Evolutionary conservation across 495 filamentous ascomycete species (phyloP), one percentile per base, ranked within the genome.

Genomic region (Penicillium manginii): DNA sequence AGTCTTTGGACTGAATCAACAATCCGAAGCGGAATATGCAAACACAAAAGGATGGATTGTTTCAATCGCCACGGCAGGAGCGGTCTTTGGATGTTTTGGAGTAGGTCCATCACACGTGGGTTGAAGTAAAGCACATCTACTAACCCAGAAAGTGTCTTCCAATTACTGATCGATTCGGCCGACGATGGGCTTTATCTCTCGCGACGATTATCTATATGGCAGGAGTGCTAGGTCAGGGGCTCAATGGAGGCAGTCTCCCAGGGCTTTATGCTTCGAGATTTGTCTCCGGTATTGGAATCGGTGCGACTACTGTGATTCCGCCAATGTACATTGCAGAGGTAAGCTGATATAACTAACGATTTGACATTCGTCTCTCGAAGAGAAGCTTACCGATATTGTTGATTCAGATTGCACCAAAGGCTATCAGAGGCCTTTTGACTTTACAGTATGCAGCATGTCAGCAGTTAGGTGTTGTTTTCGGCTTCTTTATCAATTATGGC

Each of bases 401-500:
- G 4, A 26, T 26, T 5, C 31, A 88, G 66, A 88, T 86, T 50
- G 82, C 86, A 7, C 86, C 87, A 10, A 76, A 86, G 53, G 83
- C 83, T 26, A 88, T 88, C 59, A 85, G 86, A 47, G 86, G 86
- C 42, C 80, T 81, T 22, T 72, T 89, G 47, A 87, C 84, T 33
- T 80, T 84, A 33, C 77, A 87, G 56, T 88, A 88, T 65, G 84
- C 88, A 57, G 76, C 86, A 7, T 88, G 88, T 65, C 83, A 78
- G 56, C 72, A 73, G 21, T 54, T 77, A 7, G 86, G 86, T 21
- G 80, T 81, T 55, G 84, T 86, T 75, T 72, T 89, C 29, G 82
- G 83, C 23, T 88, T 86, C 73, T 80, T 79, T 77, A 76, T 83
- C 55, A 86, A 86, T 68, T 85, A 84, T 59, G 79, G 81, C 45